Percentiles rank a stretch among this genome's conserved stretches.
Evolutionary conservation across 2,329 filamentous ascomycete species (phyloP).

Genomic region (Xenoacremonium recifei): DNA sequence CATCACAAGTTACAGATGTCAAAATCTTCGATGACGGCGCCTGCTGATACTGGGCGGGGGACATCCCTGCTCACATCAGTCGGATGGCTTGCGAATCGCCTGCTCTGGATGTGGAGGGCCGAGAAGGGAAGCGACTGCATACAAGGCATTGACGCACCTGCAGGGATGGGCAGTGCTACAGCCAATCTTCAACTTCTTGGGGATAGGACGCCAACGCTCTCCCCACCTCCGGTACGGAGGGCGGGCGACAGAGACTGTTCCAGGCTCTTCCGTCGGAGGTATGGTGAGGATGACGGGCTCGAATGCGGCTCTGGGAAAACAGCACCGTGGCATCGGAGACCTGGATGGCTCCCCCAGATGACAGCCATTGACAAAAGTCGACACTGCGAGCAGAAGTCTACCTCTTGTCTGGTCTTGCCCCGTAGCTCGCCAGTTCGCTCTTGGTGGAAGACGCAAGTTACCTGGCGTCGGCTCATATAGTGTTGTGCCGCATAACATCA

Average conservation of each 20-base stretch:
- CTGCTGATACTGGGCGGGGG: constrained; percentile 12
- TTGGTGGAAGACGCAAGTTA: no score
- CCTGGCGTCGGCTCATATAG: neutral
- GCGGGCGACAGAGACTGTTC: no score
- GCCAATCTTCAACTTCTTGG: neutral
- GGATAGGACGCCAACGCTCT: constrained; percentile 1
- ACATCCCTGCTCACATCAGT: constrained; percentile 16
- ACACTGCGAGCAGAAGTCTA: no score
- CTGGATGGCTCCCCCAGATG: no score
- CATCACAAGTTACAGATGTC: constrained; percentile 4
- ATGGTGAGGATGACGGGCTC: no score
- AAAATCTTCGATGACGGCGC: constrained; percentile 8
- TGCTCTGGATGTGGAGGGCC: constrained; percentile 10
- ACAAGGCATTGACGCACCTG: constrained; percentile 41
- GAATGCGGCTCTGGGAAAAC: no score
- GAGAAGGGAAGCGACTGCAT: constrained; percentile 28
- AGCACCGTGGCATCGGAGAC: no score
- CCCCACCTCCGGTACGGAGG: no score
- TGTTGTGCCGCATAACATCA: constrained; percentile 22
- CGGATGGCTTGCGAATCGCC: constrained; percentile 19
- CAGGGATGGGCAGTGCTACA: constrained; percentile 27
- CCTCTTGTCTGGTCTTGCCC: no score
- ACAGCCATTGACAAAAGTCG: no score
- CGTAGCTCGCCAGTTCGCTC: no score
- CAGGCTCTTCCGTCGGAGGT: no score